Evolutionary conservation across 176 grass and related monocot genomes (phyloP), one percentile per base, ranked within the genome.

Genomic region (Themeda triandra): DNA sequence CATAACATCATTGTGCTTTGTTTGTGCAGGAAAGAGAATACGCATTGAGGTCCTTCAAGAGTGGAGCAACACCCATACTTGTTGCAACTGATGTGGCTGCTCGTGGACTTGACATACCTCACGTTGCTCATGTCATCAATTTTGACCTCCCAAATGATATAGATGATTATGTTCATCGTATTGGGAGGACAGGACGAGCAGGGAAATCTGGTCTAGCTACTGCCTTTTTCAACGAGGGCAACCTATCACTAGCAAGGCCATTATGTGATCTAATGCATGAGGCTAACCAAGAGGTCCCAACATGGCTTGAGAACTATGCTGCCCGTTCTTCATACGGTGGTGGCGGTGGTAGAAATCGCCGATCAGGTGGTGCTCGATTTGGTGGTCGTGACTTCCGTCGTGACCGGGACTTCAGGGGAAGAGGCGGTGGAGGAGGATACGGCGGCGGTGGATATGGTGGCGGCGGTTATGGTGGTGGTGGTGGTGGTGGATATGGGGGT

Each of bases 71-170:
- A 74, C 92, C 92, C 17, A 92, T 97, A 63, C 84, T 97, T 15
- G 92, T 97, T 76, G 94, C 94, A 42, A 96, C 94, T n/a, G 95
- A 97, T 75, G 95, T 97, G 28, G 95, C 95, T 56, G 95, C 95
- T 10, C 95, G 95, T 81, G 95, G 95, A 30, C 86, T 97, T 44
- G 95, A 97, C 81, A 97, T 97, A 58, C 95, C 95, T 27, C 86
- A 97, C 83, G 95, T 97, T 64, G 76, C 95, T 9, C 95, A 97
- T 30, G 95, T 97, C 29, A 89, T 97, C 76, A 97, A 97, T 86
- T 97, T 97, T 78, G 95, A 97, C 70, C 86, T 97, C 49, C 95
- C 95, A 46, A 97, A 97, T 82, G 91, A 96, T 81, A 96, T 93
- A 10, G 94, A 96, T 64, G 94, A 96, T 63, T 93, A 93, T 31